phyloP scores from a whole-genome alignment of 768 basidiomycete species.

The Pulveroboletus ravenelii region DNA sequence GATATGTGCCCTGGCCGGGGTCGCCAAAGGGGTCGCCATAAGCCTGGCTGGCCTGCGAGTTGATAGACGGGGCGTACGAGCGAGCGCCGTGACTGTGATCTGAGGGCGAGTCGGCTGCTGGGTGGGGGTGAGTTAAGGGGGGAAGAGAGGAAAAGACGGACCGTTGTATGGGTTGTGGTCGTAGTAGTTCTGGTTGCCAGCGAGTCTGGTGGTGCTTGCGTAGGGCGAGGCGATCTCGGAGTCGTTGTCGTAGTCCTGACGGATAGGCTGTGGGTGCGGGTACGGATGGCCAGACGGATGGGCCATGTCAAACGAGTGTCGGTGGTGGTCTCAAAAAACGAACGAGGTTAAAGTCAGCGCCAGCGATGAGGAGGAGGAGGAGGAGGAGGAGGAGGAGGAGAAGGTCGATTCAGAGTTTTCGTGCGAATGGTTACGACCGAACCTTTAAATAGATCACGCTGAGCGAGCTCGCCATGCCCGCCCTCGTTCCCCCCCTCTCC shows the following conservation, averaged over 20 bases:
- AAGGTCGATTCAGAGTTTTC: not conserved
- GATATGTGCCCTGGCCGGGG: constrained; percentile 51
- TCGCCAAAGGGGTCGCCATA: constrained; percentile 59
- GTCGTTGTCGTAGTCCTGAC: constrained; percentile 42
- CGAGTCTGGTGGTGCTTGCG: constrained; percentile 54
- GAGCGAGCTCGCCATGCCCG: not conserved
- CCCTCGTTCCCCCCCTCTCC: constrained; percentile 45
- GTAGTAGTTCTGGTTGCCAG: constrained; percentile 37
- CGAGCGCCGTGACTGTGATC: constrained; percentile 33
- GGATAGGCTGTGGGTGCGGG: constrained; percentile 28
- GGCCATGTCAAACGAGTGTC: constrained; percentile 32
- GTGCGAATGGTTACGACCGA: constrained; percentile 15
- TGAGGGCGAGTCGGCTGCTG: constrained; percentile 21
- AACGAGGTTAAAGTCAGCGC: constrained; percentile 23
- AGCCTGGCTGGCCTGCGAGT: constrained; percentile 56
- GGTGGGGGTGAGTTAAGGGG: not conserved
- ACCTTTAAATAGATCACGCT: not conserved
- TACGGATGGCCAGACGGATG: constrained; percentile 38
- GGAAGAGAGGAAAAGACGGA: constrained; percentile 4
- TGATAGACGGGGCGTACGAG: constrained; percentile 54
- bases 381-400: not conserved
- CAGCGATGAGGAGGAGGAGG: constrained; percentile 17
- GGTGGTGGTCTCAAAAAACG: not conserved
- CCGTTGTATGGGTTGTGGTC: constrained; percentile 25
- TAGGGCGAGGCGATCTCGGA: constrained; percentile 53